Conservation (phyloP, 352 stramenopile species). For the Globisporangium yorkense region DNA sequence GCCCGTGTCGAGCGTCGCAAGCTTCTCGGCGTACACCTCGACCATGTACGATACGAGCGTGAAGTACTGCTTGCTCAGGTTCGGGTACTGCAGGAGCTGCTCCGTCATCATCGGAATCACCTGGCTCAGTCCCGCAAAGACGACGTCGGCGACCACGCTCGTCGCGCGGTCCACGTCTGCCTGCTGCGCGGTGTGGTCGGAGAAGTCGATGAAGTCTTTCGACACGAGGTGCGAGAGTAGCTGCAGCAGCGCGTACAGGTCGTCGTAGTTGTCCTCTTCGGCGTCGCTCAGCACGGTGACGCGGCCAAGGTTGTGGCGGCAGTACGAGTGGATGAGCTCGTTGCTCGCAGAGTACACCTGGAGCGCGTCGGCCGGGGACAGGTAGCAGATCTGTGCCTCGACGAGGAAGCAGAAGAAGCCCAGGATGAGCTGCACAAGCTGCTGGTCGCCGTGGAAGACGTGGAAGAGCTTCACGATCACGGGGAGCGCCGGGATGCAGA, state of each 20-base stretch:
- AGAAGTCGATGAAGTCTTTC: conserved; percentile 87
- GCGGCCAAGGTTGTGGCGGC: conserved; percentile 61
- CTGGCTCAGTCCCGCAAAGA: conserved; percentile 82
- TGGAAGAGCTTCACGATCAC: conserved; percentile 75
- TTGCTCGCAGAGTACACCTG: conserved; percentile 70
- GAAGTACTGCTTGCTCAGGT: conserved; percentile 86
- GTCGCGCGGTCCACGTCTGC: conserved; percentile 51
- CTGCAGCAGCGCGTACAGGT: conserved; percentile 70
- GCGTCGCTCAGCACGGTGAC: conserved; percentile 52
- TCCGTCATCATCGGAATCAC: conserved; percentile 90
- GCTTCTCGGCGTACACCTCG: conserved; percentile 81
- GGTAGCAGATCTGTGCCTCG: conserved; percentile 76
- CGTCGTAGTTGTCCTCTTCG: conserved; percentile 74
- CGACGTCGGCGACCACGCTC: conserved; percentile 76
- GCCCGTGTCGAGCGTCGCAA: conserved; percentile 44
- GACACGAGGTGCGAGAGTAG: conserved; percentile 73
- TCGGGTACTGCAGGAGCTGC: conserved; percentile 78
- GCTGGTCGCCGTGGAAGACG: conserved; percentile 62
- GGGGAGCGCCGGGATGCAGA: conserved; percentile 61
- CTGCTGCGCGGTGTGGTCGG: conserved; percentile 56
- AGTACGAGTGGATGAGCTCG: conserved; percentile 65
- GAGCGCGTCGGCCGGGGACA: conserved; percentile 56
- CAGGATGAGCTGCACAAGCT: conserved; percentile 69
- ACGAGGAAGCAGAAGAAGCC: conserved; percentile 79
- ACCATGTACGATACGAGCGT: conserved; percentile 85